Evolutionary conservation across 129 eudicot genomes (phyloP).

Genomic region (Lactuca sativa): DNA sequence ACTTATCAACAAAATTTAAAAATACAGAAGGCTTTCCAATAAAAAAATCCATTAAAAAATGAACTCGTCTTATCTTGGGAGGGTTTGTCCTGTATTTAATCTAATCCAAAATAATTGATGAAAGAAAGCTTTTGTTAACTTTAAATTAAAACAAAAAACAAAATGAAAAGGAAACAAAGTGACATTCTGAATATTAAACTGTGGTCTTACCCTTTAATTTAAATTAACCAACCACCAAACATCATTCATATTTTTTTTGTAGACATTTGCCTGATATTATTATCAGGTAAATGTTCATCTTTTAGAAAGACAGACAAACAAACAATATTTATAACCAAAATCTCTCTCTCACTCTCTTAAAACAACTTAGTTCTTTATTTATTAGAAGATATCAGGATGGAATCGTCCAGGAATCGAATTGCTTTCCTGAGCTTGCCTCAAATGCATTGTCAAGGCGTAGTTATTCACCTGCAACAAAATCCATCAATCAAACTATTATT

Average conservation of each 20-base stretch:
- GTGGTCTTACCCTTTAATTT: slow-evolving; percentile 18
- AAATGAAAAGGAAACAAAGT: neutral
- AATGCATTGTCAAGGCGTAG: slow-evolving; percentile 71
- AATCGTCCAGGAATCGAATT: slow-evolving; percentile 65
- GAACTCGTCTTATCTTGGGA: too few species aligned
- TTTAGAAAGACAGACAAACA: neutral
- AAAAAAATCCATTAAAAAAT: too few species aligned
- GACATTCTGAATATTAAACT: neutral
- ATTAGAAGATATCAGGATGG: slow-evolving; percentile 69
- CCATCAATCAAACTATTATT: neutral
- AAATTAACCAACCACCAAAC: slow-evolving; percentile 13
- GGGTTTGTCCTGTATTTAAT: too few species aligned
- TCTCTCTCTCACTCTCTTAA: neutral
- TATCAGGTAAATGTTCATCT: slow-evolving; percentile 15
- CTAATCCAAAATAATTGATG: too few species aligned
- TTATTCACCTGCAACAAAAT: slow-evolving; percentile 62
- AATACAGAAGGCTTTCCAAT: too few species aligned
- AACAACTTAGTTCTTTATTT: neutral
- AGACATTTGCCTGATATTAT: slow-evolving; percentile 19
- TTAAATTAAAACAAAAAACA: too few species aligned
- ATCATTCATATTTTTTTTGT: neutral
- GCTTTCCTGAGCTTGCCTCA: slow-evolving; percentile 69
- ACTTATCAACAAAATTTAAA: too few species aligned
- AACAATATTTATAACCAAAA: slow-evolving; percentile 31
- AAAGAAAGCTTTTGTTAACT: too few species aligned